Evolutionary conservation across 2,329 filamentous ascomycete genomes (phyloP).

Genomic region (Penicillium aurantiogriseum): DNA sequence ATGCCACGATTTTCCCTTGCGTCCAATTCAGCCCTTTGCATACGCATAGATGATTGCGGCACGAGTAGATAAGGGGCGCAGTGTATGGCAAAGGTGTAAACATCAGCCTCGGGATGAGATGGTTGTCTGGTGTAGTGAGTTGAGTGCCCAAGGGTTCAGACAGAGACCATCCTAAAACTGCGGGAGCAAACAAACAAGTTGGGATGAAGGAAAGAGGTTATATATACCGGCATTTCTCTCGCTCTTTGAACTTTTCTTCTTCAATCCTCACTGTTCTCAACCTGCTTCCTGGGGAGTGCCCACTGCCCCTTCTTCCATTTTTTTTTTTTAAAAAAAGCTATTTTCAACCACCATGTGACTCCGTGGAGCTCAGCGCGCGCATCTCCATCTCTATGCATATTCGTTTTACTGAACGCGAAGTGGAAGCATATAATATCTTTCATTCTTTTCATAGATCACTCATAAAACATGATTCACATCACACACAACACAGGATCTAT

Average conservation of each 20-base stretch:
- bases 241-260: not conserved
- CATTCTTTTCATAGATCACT: constrained; percentile 2
- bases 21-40: too few relatives aligned
- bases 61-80: too few relatives aligned
- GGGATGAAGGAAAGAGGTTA: not conserved
- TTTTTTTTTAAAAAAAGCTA: too few relatives aligned
- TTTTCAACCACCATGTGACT: not conserved
- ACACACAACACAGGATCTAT: constrained; percentile 22
- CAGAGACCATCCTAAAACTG: too few relatives aligned
- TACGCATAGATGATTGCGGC: too few relatives aligned
- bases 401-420: too few relatives aligned
- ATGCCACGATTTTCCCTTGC: not conserved
- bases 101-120: not conserved
- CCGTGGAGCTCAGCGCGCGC: not conserved
- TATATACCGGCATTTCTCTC: not conserved
- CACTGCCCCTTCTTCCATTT: too few relatives aligned
- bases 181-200: not conserved
- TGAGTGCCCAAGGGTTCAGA: too few relatives aligned
- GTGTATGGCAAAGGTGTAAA: too few relatives aligned
- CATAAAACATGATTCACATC: constrained; percentile 6
- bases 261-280: not conserved
- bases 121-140: not conserved
- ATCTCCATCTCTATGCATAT: not conserved
- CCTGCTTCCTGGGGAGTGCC: too few relatives aligned
- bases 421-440: not conserved